Percentiles rank a stretch among this genome's conserved stretches.
Conservation (phyloP, 1,284 basidiomycete species). For the Ganoderma resinaceum region DNA sequence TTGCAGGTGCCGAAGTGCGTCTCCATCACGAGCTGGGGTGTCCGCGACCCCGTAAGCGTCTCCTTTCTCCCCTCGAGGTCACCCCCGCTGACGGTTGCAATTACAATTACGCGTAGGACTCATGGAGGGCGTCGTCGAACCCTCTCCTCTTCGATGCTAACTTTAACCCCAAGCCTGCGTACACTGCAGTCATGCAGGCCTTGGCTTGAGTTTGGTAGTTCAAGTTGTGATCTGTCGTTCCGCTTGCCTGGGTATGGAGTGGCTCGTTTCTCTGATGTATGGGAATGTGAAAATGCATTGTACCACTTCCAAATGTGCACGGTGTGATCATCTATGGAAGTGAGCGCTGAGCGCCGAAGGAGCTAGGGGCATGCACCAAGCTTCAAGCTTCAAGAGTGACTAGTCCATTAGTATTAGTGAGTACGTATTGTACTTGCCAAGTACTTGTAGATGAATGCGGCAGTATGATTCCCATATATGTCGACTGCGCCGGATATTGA, state of each 20-base stretch:
- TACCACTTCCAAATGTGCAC: not conserved
- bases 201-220: conserved; percentile 22
- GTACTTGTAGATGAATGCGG: not conserved
- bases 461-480: not conserved
- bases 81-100: not conserved
- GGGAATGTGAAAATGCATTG: too few species aligned
- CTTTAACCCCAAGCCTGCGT: conserved; percentile 55
- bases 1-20: conserved; percentile 51
- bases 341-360: not conserved
- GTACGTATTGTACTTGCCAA: too few species aligned
- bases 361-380: not conserved
- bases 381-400: too few species aligned
- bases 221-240: not conserved
- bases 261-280: too few species aligned
- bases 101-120: conserved; percentile 41
- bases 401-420: too few species aligned
- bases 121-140: conserved; percentile 49
- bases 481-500: not conserved
- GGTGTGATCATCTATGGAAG: not conserved
- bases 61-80: not conserved
- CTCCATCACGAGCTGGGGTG: conserved; percentile 57
- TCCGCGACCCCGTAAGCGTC: conserved; percentile 49
- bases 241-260: not conserved
- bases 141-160: conserved; percentile 53
- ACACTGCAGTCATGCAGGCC: conserved; percentile 49